Conservation (phyloP, 2,329 filamentous ascomycete species). For the Xylogone sp. region DNA sequence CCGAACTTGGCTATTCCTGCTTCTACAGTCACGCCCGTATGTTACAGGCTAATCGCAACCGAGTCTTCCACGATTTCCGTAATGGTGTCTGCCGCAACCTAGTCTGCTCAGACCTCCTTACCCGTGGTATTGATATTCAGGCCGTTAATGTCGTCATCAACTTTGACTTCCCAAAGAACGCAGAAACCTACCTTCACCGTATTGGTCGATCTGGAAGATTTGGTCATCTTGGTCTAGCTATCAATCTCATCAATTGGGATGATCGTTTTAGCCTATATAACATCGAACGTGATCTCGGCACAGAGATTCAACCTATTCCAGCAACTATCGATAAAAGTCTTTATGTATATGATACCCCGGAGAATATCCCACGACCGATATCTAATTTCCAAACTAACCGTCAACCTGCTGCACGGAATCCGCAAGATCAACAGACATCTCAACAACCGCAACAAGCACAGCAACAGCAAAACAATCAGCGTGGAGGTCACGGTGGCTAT, state of each 20-base stretch:
- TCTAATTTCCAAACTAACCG: constrained; percentile 40
- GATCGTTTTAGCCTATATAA: constrained; percentile 98
- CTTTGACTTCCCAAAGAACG: constrained; percentile 99
- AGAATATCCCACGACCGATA: constrained; percentile 85
- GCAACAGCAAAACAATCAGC: constrained; percentile 20
- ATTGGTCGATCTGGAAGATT: constrained; percentile 97
- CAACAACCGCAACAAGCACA: constrained; percentile 16
- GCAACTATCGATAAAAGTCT: constrained; percentile 93
- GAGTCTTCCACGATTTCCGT: constrained; percentile 98
- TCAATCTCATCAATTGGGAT: constrained; percentile 99
- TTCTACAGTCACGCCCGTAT: constrained; percentile 99
- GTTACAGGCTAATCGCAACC: constrained; percentile 94
- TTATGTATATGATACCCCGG: constrained; percentile 96
- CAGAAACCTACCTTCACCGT: constrained; percentile 96
- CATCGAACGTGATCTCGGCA: constrained; percentile 95
- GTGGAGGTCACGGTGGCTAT: constrained; percentile 18
- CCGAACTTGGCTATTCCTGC: constrained; percentile 96
- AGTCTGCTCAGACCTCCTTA: constrained; percentile 95
- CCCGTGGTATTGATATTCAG: constrained; percentile 98
- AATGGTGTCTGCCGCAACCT: constrained; percentile 97
- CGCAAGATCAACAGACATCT: constrained; percentile 9
- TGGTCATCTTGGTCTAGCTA: constrained; percentile 93
- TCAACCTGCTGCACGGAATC: constrained; percentile 21
- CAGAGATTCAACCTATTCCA: constrained; percentile 96
- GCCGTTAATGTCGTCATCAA: constrained; percentile 99